Percentiles rank a stretch among this genome's conserved stretches.
Evolutionary conservation across 1,284 basidiomycete species (phyloP).

Genomic region (Schizophyllum commune): DNA sequence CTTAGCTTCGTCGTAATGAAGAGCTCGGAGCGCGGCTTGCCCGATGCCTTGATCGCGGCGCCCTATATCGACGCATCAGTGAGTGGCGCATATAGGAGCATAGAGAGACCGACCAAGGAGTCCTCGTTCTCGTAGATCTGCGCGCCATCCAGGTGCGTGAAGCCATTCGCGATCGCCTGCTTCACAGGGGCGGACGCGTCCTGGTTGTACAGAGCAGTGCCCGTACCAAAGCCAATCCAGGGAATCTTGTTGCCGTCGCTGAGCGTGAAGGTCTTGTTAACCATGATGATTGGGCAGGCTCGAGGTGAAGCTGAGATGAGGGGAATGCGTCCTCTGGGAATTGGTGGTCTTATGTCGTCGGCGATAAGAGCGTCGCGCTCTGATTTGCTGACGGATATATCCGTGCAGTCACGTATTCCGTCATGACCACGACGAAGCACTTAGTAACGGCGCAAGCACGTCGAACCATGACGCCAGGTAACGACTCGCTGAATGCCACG

Average conservation of each 20-base stretch:
- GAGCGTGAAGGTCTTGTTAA: constrained; percentile 34
- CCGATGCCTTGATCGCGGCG: constrained; percentile 41
- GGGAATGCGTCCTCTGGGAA: constrained; percentile 4
- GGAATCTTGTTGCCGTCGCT: constrained; percentile 54
- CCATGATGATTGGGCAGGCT: constrained; percentile 8
- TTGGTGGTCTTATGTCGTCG: no score
- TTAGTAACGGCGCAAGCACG: constrained; percentile 1
- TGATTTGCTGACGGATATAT: no score
- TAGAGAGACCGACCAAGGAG: constrained; percentile 22
- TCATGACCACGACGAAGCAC: neutral
- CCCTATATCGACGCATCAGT: constrained; percentile 20
- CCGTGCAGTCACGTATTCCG: neutral
- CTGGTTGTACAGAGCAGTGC: constrained; percentile 47
- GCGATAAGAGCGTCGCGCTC: no score
- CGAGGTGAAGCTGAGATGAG: constrained; percentile 15
- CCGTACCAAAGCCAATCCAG: constrained; percentile 65
- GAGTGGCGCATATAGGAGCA: neutral
- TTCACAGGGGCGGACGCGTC: constrained; percentile 44
- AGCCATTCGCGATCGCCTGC: constrained; percentile 50
- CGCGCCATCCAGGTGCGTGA: constrained; percentile 68
- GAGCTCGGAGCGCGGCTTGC: constrained; percentile 46
- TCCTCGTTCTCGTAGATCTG: constrained; percentile 62
- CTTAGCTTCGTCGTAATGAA: constrained; percentile 64
- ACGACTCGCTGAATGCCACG: no score
- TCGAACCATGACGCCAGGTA: neutral